Base-by-base conservation (phyloP, 2,329 filamentous ascomycete genomes). In the Teratosphaeria destructans region DNA sequence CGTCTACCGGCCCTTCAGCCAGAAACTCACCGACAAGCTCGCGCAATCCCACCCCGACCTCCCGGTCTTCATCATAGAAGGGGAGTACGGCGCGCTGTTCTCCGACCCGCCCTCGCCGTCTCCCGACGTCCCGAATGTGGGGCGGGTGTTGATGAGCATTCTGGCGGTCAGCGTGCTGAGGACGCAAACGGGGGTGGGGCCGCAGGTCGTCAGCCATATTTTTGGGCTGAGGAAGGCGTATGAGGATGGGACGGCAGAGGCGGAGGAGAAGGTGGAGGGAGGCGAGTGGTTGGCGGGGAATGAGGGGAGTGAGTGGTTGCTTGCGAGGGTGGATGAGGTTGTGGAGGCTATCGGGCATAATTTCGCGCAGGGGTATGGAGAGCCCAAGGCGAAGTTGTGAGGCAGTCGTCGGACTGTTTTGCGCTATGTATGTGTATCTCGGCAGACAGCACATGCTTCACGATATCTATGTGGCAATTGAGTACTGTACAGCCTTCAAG, bases 131-230 rank as follows among this genome's bases (percentile, higher is more conserved):
- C 79, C 78, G 0, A 81, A 79, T 19, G 82, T 89, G 0, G 90
- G 90, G 0, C 75, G 90, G 0, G 81, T 89, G 0, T 74, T 90
- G 62, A 94, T 89, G 0, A 87, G 83, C 58, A 73, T 94, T 12
- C 79, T 91, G 4, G 90, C 87, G 0, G 81, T 95, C 34, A 80
- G 88, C 5, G 91, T 88, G 67, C 72, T 95, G 71, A 76, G 90
- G 3, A 82, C 89, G 53, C 90, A 94, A 78, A 88, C 87, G 10
- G 90, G 90, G 0, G 90, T 94, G 0, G 90, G 85, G 0, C 90
- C 89, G 1, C 90, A 94, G 77, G 88, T 95, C 12, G 75, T 88
- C 19, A 90, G 86, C 65, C 90, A 95, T 73, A 80, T 94, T 0
- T 93, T 91, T 75, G 90, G 90, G 0, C 70, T 95, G 73, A 75